Evolutionary conservation across 495 filamentous ascomycete species (phyloP).

Genomic region (Penicillium dipodomyicola): DNA sequence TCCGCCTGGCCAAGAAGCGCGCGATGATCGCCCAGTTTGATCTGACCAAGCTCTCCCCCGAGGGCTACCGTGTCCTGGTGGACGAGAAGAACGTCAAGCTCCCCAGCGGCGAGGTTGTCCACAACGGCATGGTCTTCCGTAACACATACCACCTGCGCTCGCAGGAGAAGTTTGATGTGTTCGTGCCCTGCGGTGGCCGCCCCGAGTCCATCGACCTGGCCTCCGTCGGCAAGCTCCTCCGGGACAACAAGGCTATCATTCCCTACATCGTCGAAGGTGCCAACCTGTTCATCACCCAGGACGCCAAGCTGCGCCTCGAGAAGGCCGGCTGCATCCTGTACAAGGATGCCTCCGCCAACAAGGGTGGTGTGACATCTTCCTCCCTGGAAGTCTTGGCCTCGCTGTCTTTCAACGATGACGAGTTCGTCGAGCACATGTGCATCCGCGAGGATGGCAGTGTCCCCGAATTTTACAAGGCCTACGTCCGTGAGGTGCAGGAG

Average conservation of each 20-base stretch:
- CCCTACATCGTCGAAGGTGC: slow-evolving; percentile 97
- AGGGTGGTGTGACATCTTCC: slow-evolving; percentile 97
- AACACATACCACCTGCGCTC: slow-evolving; percentile 93
- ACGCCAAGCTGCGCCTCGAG: slow-evolving; percentile 92
- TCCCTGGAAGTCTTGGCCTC: slow-evolving; percentile 94
- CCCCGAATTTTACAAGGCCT: slow-evolving; percentile 86
- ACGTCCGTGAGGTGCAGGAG: slow-evolving; percentile 87
- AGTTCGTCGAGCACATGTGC: slow-evolving; percentile 93
- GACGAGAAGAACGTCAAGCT: slow-evolving; percentile 85
- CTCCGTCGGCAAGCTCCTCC: slow-evolving; percentile 78
- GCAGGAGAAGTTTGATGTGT: slow-evolving; percentile 72
- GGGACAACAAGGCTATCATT: slow-evolving; percentile 75
- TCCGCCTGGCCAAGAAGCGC: slow-evolving; percentile 80
- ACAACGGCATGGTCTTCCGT: slow-evolving; percentile 92
- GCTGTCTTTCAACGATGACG: slow-evolving; percentile 84
- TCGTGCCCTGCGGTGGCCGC: slow-evolving; percentile 94
- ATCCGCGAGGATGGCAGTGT: slow-evolving; percentile 70
- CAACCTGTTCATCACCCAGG: slow-evolving; percentile 98
- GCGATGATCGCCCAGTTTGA: slow-evolving; percentile 90
- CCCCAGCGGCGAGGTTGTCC: slow-evolving; percentile 78
- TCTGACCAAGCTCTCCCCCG: slow-evolving; percentile 74
- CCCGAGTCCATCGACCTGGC: slow-evolving; percentile 95
- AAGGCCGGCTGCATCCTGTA: slow-evolving; percentile 89
- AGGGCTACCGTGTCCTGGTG: slow-evolving; percentile 89
- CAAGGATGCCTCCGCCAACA: slow-evolving; percentile 98